phyloP scores from a whole-genome alignment of 495 filamentous ascomycete species.

The Emericellopsis terricola region DNA sequence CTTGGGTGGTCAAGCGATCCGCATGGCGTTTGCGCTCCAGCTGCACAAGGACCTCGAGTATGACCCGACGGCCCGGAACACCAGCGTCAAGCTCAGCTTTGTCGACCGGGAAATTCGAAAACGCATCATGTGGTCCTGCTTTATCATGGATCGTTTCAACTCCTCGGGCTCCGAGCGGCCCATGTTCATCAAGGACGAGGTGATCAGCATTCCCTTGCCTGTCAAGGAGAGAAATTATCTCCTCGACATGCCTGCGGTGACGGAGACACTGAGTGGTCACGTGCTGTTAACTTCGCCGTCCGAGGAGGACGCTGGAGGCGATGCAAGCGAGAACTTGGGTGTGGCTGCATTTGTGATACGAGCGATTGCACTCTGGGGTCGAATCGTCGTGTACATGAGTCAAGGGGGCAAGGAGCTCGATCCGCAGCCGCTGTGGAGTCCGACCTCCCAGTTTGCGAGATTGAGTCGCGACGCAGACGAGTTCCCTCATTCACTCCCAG shows the following conservation, averaged over 20 bases:
- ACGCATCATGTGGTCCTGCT: slow-evolving; percentile 95
- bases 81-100: slow-evolving; percentile 57
- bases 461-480: slow-evolving; percentile 56
- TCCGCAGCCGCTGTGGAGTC: slow-evolving; percentile 59
- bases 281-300: slow-evolving; percentile 45
- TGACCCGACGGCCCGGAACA: slow-evolving; percentile 53
- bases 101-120: slow-evolving; percentile 86
- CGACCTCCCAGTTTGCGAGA: slow-evolving; percentile 51
- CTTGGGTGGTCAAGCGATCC: slow-evolving; percentile 79
- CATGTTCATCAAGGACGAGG: slow-evolving; percentile 77
- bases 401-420: slow-evolving; percentile 78
- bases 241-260: slow-evolving; percentile 76
- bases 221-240: slow-evolving; percentile 82
- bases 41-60: slow-evolving; percentile 85
- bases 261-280: slow-evolving; percentile 65
- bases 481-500: slow-evolving; percentile 52
- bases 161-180: slow-evolving; percentile 90
- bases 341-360: slow-evolving; percentile 85
- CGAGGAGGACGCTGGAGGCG: slow-evolving; percentile 42
- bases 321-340: slow-evolving; percentile 77
- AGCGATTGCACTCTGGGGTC: slow-evolving; percentile 73
- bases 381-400: slow-evolving; percentile 77
- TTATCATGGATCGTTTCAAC: slow-evolving; percentile 93
- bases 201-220: slow-evolving; percentile 75
- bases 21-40: slow-evolving; percentile 94